Conservation (phyloP, 768 basidiomycete genomes). For the Xerocomellus intermedius region DNA sequence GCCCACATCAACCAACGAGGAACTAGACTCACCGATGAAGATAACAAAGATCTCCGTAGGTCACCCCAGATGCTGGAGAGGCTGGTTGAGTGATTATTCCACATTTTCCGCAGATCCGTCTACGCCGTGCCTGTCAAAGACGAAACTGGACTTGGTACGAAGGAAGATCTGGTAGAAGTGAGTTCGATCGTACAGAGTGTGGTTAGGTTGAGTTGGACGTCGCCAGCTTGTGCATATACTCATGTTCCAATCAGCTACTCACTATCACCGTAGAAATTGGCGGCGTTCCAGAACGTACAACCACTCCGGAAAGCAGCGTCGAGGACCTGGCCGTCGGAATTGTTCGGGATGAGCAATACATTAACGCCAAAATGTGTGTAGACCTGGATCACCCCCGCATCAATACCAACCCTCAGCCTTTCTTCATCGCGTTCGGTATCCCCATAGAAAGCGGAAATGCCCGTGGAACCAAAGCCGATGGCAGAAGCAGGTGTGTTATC, state of each 20-base stretch:
- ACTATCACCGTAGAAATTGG: too few species aligned
- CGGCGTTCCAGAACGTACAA: too few species aligned
- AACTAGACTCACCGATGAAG: too few species aligned
- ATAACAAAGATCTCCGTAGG: too few species aligned
- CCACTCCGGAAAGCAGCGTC: too few species aligned
- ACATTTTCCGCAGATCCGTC: slow-evolving; percentile 44
- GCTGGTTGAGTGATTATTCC: slow-evolving; percentile 36
- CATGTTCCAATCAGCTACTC: too few species aligned
- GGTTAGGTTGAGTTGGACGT: background rate
- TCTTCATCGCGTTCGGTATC: slow-evolving; percentile 52
- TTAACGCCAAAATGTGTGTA: background rate
- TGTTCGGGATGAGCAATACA: background rate
- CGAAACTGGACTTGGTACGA: slow-evolving; percentile 56
- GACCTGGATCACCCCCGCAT: background rate
- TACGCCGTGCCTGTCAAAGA: slow-evolving; percentile 29
- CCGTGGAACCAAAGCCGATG: slow-evolving; percentile 65
- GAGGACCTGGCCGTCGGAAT: slow-evolving; percentile 30
- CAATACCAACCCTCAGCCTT: slow-evolving; percentile 47
- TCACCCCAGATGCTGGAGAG: slow-evolving; percentile 42
- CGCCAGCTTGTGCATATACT: background rate
- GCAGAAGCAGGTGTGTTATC: slow-evolving; percentile 36
- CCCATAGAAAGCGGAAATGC: slow-evolving; percentile 51
- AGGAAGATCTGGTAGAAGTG: slow-evolving; percentile 47
- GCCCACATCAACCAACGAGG: too few species aligned
- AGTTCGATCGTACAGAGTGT: too few species aligned